Conservation (phyloP, 495 filamentous ascomycete species). For the Lasiosphaeris hirsuta region DNA sequence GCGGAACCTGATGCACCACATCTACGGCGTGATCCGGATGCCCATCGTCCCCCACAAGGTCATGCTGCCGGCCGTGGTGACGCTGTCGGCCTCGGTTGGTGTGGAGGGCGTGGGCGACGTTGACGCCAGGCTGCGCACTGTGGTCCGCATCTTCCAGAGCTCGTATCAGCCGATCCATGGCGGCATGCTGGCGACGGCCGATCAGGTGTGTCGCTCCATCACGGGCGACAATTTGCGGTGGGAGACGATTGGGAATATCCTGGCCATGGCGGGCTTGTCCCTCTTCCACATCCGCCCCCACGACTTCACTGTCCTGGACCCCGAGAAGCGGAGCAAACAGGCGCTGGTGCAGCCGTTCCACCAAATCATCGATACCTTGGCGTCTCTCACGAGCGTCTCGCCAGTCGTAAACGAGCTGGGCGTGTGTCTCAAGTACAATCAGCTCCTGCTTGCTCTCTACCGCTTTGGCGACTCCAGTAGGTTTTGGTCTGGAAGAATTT, state of each 20-base stretch:
- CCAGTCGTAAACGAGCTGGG: conserved; percentile 13
- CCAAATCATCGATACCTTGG: conserved; percentile 5
- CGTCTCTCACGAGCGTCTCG: conserved; percentile 2
- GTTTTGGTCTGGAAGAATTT: not conserved
- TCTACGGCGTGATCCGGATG: conserved; percentile 12
- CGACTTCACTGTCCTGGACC: conserved; percentile 8
- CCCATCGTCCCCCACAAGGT: conserved; percentile 11
- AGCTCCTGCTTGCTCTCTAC: conserved; percentile 11
- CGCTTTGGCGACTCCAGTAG: conserved; percentile 12
- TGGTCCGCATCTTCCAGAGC: conserved; percentile 14
- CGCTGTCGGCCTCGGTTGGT: conserved; percentile 4
- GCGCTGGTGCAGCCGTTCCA: conserved; percentile 9
- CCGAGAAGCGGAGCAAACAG: conserved; percentile 8
- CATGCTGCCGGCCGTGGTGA: conserved; percentile 8
- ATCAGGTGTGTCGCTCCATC: conserved; percentile 5
- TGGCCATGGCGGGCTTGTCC: conserved; percentile 9
- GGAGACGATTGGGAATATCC: conserved; percentile 11
- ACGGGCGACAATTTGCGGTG: conserved; percentile 12
- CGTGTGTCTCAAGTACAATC: conserved; percentile 12
- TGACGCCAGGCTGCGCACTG: conserved; percentile 10
- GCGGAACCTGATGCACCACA: conserved; percentile 9
- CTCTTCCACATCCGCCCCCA: conserved; percentile 7
- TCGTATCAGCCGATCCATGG: conserved; percentile 11
- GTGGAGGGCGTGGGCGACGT: not conserved
- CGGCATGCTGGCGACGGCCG: conserved; percentile 6